These are phyloP conservation scores for Collybia sordida DNA, from an alignment of 768 basidiomycete species.

Conservation along the genomic window DNA sequence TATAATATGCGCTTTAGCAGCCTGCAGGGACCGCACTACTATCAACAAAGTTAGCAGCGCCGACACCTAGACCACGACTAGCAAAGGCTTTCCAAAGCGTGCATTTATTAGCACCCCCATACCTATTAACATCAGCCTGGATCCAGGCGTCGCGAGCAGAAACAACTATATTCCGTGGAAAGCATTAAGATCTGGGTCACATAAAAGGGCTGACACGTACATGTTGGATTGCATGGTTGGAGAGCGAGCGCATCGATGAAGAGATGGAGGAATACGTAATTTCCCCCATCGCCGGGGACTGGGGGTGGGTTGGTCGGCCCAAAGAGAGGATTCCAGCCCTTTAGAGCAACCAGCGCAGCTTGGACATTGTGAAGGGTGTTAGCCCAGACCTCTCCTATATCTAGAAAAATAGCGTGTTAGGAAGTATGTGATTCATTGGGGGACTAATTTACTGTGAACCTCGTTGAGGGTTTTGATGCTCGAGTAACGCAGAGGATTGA, in stretches of 20 bases:
- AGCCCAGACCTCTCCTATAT: conserved; percentile 45
- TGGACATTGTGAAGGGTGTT: conserved; percentile 23
- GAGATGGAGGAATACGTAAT: conserved; percentile 36
- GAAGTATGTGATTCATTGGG: neutral
- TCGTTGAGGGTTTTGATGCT: conserved; percentile 29
- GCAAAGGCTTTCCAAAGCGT: conserved; percentile 38
- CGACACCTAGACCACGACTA: conserved; percentile 38
- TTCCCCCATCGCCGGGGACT: conserved; percentile 20
- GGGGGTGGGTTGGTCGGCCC: conserved; percentile 21
- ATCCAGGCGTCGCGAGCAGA: conserved; percentile 39
- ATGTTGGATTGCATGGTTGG: conserved; percentile 35
- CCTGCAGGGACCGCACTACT: conserved; percentile 24
- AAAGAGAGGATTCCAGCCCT: conserved; percentile 31
- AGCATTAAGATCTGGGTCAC: neutral
- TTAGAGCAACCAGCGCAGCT: conserved; percentile 14
- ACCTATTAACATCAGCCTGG: conserved; percentile 42
- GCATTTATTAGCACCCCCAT: conserved; percentile 34
- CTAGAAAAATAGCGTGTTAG: conserved; percentile 5
- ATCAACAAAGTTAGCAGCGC: conserved; percentile 30
- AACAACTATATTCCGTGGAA: conserved; percentile 20
- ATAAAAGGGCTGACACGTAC: conserved; percentile 12
- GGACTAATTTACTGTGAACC: conserved; percentile 30
- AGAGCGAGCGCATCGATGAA: conserved; percentile 37
- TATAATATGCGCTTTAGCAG: conserved; percentile 25
- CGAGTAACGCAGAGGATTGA: conserved; percentile 38